Evolutionary conservation across 1,139 yeast genomes (phyloP), one percentile per base, ranked within the genome.

Genomic region (Saccharomyces pastorianus): DNA sequence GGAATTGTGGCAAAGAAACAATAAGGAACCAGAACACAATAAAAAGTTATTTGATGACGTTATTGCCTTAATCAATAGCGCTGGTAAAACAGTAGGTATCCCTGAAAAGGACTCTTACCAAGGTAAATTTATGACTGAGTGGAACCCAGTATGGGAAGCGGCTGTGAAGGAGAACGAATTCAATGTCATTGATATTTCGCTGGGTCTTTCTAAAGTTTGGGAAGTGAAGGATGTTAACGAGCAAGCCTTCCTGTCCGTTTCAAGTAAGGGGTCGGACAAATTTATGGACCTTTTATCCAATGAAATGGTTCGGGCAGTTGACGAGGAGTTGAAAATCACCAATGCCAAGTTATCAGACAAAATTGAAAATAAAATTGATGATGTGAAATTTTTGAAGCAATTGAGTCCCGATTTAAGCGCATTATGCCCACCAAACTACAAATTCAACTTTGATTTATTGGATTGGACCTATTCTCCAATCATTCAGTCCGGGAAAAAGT

Each of bases 401-500:
- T 70, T 82, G 8, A 78, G 83, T 8, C 67, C 80, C 49, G 91
- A 86, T 59, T 77, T 83, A 61, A 55, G 64, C n/a, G 48, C 57
- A 4, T 48, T 67, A 34, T 64, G 68, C 50, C 80, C 78, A 56
- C 67, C 80, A 34, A 77, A 73, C 46, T 74, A 74, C 50, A 83
- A 82, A 54, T 86, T 89, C 62, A 96, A 89, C 64, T 76, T 86
- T 3, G 84, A 82, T 58, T 82, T 83, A 59, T 74, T 93, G 41
- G 98, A 93, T 70, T 93, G 97, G 97, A 88, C 96, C 63, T 90
- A 89, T 70, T 83, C 90, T 50, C 98, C 99, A 31, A 87, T 89
- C 55, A 79, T 93, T 56, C 96, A 91, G 72, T 85, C 95, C 63
- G 96, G 96, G 53, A 90, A 89, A 48, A 83, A 83, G 53, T 91